A percentile compares a stretch with the other conserved stretches of the same genome.
Evolutionary conservation across 306 rosid genomes (phyloP).

Genomic region (Dryas alaskensis): DNA sequence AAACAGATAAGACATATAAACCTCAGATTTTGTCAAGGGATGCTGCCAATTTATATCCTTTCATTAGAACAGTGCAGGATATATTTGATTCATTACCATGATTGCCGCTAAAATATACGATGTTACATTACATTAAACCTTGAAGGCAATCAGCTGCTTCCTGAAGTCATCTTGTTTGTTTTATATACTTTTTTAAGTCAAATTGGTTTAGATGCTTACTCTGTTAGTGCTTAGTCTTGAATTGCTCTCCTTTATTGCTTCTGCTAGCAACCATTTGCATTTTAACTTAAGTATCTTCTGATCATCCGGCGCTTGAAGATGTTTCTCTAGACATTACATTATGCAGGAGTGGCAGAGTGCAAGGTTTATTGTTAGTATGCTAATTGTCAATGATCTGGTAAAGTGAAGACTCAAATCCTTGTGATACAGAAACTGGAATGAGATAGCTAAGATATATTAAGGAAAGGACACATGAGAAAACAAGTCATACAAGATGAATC

Average conservation of each 20-base stretch:
- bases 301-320: conserved; percentile 1
- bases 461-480: not conserved
- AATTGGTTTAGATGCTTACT: not conserved
- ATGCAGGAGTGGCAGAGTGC: not conserved
- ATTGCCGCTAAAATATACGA: not conserved
- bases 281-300: not conserved
- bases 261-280: not conserved
- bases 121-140: not conserved
- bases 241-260: not conserved
- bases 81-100: not conserved
- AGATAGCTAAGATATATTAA: not conserved
- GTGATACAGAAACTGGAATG: conserved; percentile 9
- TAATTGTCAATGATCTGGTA: not conserved
- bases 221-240: not conserved
- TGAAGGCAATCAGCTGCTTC: not conserved
- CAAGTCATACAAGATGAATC: not conserved
- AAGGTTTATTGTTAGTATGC: not conserved
- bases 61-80: not conserved
- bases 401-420: not conserved
- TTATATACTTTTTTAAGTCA: not conserved
- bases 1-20: not conserved
- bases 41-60: not conserved
- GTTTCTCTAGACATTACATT: not conserved
- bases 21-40: not conserved
- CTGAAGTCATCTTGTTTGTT: not conserved